A percentile compares a stretch with the other conserved stretches of the same genome.
phyloP scores from a whole-genome alignment of 345 rosid species.

The Geranium brycei region DNA sequence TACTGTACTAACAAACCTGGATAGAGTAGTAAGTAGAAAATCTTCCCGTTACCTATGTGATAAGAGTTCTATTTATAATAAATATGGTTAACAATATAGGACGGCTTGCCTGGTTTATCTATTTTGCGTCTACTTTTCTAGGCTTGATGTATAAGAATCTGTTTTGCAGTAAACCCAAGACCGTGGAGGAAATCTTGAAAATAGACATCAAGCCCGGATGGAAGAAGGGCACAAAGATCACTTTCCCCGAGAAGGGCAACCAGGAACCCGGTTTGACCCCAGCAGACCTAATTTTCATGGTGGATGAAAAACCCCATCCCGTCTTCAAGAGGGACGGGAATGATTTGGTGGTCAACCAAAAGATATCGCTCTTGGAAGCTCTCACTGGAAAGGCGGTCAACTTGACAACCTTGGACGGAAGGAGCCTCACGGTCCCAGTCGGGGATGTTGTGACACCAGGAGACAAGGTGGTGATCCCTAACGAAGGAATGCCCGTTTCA shows the following conservation, averaged over 20 bases:
- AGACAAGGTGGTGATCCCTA: constrained; percentile 31
- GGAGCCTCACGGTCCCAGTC: constrained; percentile 34
- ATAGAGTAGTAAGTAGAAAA: neutral
- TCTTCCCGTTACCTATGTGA: neutral
- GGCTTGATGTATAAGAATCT: neutral
- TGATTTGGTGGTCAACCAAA: constrained; percentile 42
- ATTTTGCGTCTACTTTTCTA: neutral
- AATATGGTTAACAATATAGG: neutral
- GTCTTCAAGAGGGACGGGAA: constrained; percentile 52
- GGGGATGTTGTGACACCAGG: constrained; percentile 50
- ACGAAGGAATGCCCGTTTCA: constrained; percentile 68
- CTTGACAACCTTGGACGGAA: constrained; percentile 56
- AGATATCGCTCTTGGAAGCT: constrained; percentile 48
- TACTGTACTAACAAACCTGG: neutral
- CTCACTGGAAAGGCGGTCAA: constrained; percentile 40
- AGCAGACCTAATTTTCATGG: constrained; percentile 56
- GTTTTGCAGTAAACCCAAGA: constrained; percentile 34
- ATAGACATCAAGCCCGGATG: constrained; percentile 68
- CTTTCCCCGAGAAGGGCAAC: constrained; percentile 71
- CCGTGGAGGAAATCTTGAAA: constrained; percentile 56
- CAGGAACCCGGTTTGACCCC: constrained; percentile 44
- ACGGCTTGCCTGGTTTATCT: neutral
- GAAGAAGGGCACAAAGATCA: constrained; percentile 79
- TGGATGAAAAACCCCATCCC: constrained; percentile 66
- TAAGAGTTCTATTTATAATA: no score